These are phyloP conservation scores for Wickerhamiella brachini DNA, from an alignment of 805 yeast genomes.

Conservation along the genomic window DNA sequence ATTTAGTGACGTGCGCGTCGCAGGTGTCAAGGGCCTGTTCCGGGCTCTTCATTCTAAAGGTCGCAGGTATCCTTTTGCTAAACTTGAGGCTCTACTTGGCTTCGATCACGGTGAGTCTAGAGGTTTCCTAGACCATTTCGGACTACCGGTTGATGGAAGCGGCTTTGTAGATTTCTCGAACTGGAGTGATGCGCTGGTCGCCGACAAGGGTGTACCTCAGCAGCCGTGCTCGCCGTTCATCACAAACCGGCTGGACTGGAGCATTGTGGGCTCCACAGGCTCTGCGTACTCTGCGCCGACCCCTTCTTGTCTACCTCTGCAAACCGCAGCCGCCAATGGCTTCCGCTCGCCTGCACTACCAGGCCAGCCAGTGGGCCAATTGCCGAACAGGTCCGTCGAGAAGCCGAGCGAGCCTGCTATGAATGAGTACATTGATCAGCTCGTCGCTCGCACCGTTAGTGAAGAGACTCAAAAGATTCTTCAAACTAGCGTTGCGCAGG, in stretches of 20 bases:
- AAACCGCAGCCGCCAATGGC: not conserved
- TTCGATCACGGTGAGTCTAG: slow-evolving; percentile 48
- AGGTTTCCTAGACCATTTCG: slow-evolving; percentile 51
- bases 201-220: slow-evolving; percentile 1
- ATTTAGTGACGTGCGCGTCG: slow-evolving; percentile 63
- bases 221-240: slow-evolving; percentile 4
- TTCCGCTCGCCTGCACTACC: not conserved
- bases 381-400: too few species aligned
- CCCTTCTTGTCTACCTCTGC: not conserved
- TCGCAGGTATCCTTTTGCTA: slow-evolving; percentile 30
- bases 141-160: slow-evolving; percentile 23
- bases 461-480: not conserved
- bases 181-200: slow-evolving; percentile 10
- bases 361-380: too few species aligned
- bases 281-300: not conserved
- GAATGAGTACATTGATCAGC: not conserved
- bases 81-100: slow-evolving; percentile 41
- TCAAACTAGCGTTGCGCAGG: not conserved
- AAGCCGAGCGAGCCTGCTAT: not conserved
- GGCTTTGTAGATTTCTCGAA: slow-evolving; percentile 12
- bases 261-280: not conserved
- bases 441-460: not conserved
- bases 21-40: slow-evolving; percentile 54
- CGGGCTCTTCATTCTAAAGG: slow-evolving; percentile 57
- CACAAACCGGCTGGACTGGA: not conserved